These are phyloP conservation scores for Gossypium australe DNA, from an alignment of 345 rosid genomes.

Conservation along the genomic window DNA sequence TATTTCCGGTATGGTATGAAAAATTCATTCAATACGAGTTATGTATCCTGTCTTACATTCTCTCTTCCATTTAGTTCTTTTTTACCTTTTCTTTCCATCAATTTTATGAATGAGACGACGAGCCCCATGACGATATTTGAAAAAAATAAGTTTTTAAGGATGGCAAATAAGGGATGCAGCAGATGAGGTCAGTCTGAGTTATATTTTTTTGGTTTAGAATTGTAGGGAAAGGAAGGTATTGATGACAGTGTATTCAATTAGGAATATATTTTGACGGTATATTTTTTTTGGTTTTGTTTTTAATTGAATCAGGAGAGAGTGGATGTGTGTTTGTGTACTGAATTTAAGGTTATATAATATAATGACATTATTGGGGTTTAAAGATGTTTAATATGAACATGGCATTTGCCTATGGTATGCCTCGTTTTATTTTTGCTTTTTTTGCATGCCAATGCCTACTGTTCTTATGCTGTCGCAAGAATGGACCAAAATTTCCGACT, in stretches of 20 bases:
- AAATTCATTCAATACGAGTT: conserved; percentile 25
- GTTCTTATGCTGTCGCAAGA: no score
- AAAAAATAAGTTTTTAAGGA: not conserved
- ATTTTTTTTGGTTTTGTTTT: not conserved
- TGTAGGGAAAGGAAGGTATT: not conserved
- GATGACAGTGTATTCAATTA: not conserved
- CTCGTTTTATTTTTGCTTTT: no score
- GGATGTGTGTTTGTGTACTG: not conserved
- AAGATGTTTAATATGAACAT: not conserved
- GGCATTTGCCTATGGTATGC: no score
- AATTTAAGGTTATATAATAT: not conserved
- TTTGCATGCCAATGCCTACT: no score
- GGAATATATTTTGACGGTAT: not conserved
- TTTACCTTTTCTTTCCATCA: conserved; percentile 21
- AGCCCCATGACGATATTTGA: conserved; percentile 10
- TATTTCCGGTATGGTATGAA: not conserved
- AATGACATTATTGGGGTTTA: not conserved
- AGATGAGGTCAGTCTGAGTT: not conserved
- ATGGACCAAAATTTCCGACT: no score
- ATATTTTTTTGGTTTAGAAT: not conserved
- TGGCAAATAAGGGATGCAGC: not conserved
- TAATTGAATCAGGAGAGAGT: not conserved
- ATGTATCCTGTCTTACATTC: conserved; percentile 18
- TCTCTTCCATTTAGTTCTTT: conserved; percentile 12
- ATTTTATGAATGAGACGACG: conserved; percentile 10